Percentiles rank a stretch among this genome's conserved stretches.
Evolutionary conservation across 192 early-diverging fungal species (phyloP).

Genomic region (Coemansia sp.): DNA sequence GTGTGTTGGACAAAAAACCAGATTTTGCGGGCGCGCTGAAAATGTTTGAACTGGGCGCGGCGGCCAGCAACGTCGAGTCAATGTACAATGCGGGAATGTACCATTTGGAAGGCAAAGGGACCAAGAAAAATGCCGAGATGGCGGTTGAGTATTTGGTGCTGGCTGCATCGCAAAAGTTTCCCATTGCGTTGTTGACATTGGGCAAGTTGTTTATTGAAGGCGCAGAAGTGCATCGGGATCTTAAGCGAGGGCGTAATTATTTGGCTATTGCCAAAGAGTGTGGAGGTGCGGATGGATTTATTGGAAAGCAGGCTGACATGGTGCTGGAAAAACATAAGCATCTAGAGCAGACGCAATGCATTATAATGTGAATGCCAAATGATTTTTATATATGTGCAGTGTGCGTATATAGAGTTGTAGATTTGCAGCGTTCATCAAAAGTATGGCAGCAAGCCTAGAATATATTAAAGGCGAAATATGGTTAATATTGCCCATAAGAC

Average conservation of each 20-base stretch:
- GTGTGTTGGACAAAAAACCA: constrained; percentile 13
- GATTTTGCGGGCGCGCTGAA: constrained; percentile 21
- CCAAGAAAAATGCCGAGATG: constrained; percentile 20
- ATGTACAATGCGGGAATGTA: constrained; percentile 40
- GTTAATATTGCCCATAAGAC: no score
- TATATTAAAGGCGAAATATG: no score
- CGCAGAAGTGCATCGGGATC: constrained; percentile 1
- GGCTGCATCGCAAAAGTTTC: constrained; percentile 29
- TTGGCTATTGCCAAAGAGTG: constrained; percentile 23
- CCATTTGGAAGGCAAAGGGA: constrained; percentile 28
- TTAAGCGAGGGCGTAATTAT: constrained; percentile 10
- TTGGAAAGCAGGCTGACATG: constrained; percentile 6
- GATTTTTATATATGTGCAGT: no score
- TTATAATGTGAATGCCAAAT: no score
- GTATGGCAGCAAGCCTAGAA: no score
- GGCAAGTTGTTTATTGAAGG: constrained; percentile 31
- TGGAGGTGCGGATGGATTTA: constrained; percentile 8
- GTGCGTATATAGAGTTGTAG: no score
- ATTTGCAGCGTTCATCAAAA: no score
- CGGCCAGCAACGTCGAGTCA: constrained; percentile 23
- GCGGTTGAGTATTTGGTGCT: constrained; percentile 39
- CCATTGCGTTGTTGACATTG: constrained; percentile 32
- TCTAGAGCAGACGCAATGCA: not conserved
- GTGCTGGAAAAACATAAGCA: constrained; percentile 10
- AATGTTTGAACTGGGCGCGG: constrained; percentile 34